Conservation (phyloP, 805 yeast species). For the Schwanniomyces pseudopolymorphus region DNA sequence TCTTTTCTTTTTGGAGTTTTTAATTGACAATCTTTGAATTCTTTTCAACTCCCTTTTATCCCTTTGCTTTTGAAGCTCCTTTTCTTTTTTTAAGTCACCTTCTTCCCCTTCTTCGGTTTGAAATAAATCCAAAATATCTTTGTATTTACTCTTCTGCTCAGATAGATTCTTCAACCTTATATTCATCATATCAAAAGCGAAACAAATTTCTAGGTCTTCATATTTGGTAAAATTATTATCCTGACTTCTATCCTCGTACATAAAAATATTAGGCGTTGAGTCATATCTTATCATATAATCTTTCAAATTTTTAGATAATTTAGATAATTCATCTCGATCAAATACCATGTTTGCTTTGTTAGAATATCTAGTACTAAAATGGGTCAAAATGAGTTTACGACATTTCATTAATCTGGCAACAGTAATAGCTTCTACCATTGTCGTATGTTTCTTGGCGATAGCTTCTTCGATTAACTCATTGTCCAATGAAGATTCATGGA, state of each 20-base stretch:
- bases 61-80: slow-evolving; percentile 21
- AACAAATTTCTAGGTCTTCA: slow-evolving; percentile 36
- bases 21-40: slow-evolving; percentile 23
- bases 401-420: slow-evolving; percentile 74
- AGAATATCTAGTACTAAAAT: slow-evolving; percentile 84
- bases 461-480: slow-evolving; percentile 80
- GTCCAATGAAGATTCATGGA: slow-evolving; percentile 93
- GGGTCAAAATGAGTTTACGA: slow-evolving; percentile 72
- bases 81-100: slow-evolving; percentile 17
- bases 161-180: slow-evolving; percentile 25
- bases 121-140: slow-evolving; percentile 25
- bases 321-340: slow-evolving; percentile 19
- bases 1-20: slow-evolving; percentile 18
- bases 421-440: slow-evolving; percentile 80
- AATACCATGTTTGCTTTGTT: slow-evolving; percentile 31
- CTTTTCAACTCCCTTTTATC: slow-evolving; percentile 39
- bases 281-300: slow-evolving; percentile 26
- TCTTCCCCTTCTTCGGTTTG: slow-evolving; percentile 20
- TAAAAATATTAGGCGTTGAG: slow-evolving; percentile 25
- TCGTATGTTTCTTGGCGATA: slow-evolving; percentile 75
- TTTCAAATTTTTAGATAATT: slow-evolving; percentile 21
- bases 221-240: slow-evolving; percentile 12
- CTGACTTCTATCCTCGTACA: slow-evolving; percentile 2
- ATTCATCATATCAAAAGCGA: slow-evolving; percentile 41
- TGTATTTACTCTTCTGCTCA: slow-evolving; percentile 24